phyloP scores from a whole-genome alignment of 2,329 filamentous ascomycete genomes.

The Colletotrichum horii region DNA sequence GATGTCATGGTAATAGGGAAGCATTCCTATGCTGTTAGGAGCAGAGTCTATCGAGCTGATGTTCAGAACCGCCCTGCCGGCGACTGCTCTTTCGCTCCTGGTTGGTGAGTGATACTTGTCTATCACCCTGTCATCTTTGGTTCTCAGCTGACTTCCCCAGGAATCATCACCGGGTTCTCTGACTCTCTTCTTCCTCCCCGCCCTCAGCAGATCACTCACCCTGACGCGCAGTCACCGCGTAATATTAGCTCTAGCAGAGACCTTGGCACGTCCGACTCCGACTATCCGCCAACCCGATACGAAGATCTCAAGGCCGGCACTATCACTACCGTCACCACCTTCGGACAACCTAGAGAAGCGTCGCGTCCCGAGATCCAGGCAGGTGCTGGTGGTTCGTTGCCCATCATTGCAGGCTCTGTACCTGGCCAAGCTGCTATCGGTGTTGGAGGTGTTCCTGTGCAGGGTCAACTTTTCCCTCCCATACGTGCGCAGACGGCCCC shows the following conservation, averaged over 20 bases:
- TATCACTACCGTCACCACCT: slow-evolving; percentile 39
- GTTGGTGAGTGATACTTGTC: slow-evolving; percentile 44
- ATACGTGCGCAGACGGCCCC: slow-evolving; percentile 34
- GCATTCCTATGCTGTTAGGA: slow-evolving; percentile 56
- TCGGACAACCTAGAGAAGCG: slow-evolving; percentile 36
- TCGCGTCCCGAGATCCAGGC: slow-evolving; percentile 24
- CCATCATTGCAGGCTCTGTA: slow-evolving; percentile 41
- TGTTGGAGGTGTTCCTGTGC: slow-evolving; percentile 42
- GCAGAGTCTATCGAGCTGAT: slow-evolving; percentile 45
- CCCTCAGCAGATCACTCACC: slow-evolving; percentile 32
- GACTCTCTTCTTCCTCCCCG: slow-evolving; percentile 36
- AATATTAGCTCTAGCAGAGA: slow-evolving; percentile 38
- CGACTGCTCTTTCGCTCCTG: slow-evolving; percentile 52
- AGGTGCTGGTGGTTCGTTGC: slow-evolving; percentile 33
- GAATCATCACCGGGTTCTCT: slow-evolving; percentile 42
- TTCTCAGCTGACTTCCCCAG: slow-evolving; percentile 22
- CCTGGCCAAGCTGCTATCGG: slow-evolving; percentile 39
- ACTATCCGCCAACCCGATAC: slow-evolving; percentile 51
- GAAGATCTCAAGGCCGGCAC: slow-evolving; percentile 53
- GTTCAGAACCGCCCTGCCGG: slow-evolving; percentile 55
- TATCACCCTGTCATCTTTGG: too few relatives aligned
- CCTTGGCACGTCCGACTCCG: slow-evolving; percentile 46
- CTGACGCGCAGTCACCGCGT: slow-evolving; percentile 42
- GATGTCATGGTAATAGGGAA: slow-evolving; percentile 42
- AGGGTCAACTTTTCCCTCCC: slow-evolving; percentile 48